These are phyloP conservation scores for Mikania micrantha DNA, from an alignment of 129 eudicot species.

Conservation along the genomic window DNA sequence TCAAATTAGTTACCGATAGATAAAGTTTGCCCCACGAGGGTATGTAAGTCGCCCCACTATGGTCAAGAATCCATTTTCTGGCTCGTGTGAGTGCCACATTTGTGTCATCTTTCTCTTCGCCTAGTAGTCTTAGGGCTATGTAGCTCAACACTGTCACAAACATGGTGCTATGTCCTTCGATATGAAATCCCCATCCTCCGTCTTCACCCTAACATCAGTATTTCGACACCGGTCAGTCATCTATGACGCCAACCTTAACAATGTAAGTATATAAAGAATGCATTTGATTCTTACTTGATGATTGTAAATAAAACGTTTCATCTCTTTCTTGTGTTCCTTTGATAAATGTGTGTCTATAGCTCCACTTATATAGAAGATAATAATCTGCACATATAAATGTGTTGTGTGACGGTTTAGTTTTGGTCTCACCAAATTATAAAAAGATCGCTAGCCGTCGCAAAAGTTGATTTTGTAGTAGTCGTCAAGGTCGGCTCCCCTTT, in stretches of 20 bases:
- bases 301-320: constrained; percentile 57
- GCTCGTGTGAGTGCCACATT: constrained; percentile 41
- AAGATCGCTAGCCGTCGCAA: too few species aligned
- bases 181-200: constrained; percentile 81
- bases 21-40: constrained; percentile 72
- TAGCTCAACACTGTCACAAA: constrained; percentile 53
- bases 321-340: constrained; percentile 56
- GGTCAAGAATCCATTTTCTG: constrained; percentile 66
- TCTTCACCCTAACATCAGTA: constrained; percentile 45
- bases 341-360: constrained; percentile 40
- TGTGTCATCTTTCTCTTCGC: constrained; percentile 44
- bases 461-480: too few species aligned
- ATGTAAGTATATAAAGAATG: neutral
- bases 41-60: constrained; percentile 60
- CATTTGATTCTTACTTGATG: constrained; percentile 43
- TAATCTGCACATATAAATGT: constrained; percentile 30
- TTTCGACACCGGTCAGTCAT: neutral
- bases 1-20: constrained; percentile 40
- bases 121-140: constrained; percentile 41
- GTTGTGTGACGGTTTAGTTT: neutral
- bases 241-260: too few species aligned
- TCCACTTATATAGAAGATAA: constrained; percentile 57
- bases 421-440: too few species aligned
- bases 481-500: too few species aligned
- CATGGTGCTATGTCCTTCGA: constrained; percentile 71